Conservation (phyloP, 345 rosid species). For the Citrus unshiu region DNA sequence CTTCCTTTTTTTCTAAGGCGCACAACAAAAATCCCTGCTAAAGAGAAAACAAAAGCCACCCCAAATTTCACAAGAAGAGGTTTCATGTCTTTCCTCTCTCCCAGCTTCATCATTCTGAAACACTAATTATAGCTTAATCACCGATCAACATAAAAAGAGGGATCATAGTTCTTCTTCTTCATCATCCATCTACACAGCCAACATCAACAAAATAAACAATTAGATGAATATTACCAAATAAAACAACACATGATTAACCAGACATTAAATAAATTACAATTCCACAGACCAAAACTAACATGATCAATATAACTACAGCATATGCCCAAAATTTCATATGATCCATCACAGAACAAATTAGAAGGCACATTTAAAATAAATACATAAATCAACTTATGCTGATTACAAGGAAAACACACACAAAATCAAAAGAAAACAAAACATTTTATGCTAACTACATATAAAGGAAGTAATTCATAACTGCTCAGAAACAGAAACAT, state of each 20-base stretch:
- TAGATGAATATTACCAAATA: neutral
- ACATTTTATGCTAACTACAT: neutral
- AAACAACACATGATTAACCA: neutral
- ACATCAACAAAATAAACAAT: neutral
- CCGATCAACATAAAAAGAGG: neutral
- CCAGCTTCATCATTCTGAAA: constrained; percentile 23
- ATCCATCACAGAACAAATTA: constrained; percentile 6
- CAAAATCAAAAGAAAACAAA: neutral
- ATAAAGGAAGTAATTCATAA: neutral
- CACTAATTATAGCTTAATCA: neutral
- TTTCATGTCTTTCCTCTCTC: constrained; percentile 48
- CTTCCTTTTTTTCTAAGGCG: constrained; percentile 38
- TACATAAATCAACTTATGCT: neutral
- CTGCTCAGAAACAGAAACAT: neutral
- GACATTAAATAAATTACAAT: neutral
- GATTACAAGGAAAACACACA: neutral
- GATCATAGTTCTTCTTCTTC: constrained; percentile 34
- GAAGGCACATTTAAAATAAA: neutral
- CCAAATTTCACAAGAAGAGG: constrained; percentile 60
- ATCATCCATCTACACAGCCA: constrained; percentile 40
- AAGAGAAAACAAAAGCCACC: constrained; percentile 62
- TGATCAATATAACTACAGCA: neutral
- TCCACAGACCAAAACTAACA: neutral
- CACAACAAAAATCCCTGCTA: constrained; percentile 68
- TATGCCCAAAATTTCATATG: neutral